Evolutionary conservation across 805 yeast genomes (phyloP).

Genomic region (Wickerhamiella cacticola): DNA sequence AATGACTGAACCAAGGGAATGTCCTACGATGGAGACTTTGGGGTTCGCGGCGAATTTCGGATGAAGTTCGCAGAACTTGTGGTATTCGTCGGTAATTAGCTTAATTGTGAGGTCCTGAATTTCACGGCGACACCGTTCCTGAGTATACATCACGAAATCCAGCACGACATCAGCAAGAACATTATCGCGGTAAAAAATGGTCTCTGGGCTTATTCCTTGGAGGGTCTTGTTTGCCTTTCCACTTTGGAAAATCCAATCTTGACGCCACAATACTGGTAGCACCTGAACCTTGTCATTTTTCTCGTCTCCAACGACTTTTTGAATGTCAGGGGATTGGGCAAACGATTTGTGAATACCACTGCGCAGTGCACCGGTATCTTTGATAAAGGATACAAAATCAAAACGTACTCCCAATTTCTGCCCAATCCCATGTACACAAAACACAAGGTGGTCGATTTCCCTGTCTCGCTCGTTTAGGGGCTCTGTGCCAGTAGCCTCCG

Average conservation of each 20-base stretch:
- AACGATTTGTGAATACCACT: slow-evolving; percentile 12
- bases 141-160: slow-evolving; percentile 66
- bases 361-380: slow-evolving; percentile 58
- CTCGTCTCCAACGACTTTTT: slow-evolving; percentile 2
- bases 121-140: slow-evolving; percentile 49
- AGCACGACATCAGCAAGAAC: slow-evolving; percentile 76
- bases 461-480: background rate
- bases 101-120: slow-evolving; percentile 50
- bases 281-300: slow-evolving; percentile 52
- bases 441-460: slow-evolving; percentile 43
- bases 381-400: slow-evolving; percentile 77
- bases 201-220: slow-evolving; percentile 16
- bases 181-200: slow-evolving; percentile 29
- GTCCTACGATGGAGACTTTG: slow-evolving; percentile 73
- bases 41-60: slow-evolving; percentile 57
- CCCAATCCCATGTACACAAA: slow-evolving; percentile 95
- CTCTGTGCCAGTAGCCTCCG: background rate
- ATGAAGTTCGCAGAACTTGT: slow-evolving; percentile 45
- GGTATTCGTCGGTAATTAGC: slow-evolving; percentile 53
- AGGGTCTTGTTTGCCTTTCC: slow-evolving; percentile 12
- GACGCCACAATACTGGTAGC: slow-evolving; percentile 87
- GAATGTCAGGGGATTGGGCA: slow-evolving; percentile 12
- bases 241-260: slow-evolving; percentile 32
- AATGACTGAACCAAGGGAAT: slow-evolving; percentile 83
- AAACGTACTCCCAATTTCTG: slow-evolving; percentile 69